Percentiles rank a stretch among this genome's conserved stretches.
Conservation (phyloP, 1,139 yeast genomes). For the Debaryomycetaceae sp. region DNA sequence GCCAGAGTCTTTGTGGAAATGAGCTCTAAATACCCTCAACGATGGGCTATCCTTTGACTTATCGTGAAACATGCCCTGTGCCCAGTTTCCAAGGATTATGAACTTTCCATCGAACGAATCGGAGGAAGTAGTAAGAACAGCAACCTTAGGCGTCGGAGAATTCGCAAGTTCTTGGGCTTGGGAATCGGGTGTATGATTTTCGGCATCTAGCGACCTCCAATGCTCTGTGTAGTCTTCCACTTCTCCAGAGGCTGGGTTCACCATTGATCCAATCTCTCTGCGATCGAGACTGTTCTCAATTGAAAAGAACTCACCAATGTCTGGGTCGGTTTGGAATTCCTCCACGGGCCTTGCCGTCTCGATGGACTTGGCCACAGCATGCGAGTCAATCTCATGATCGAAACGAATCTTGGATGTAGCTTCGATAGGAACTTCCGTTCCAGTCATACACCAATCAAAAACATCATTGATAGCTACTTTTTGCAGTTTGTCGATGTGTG, state of each 20-base stretch:
- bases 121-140: conserved; percentile 18
- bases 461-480: conserved; percentile 16
- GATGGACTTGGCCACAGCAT: conserved; percentile 24
- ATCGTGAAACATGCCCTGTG: conserved; percentile 48
- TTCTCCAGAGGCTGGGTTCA: conserved; percentile 43
- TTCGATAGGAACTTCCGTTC: conserved; percentile 31
- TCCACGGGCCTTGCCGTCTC: conserved; percentile 18
- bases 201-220: conserved; percentile 54
- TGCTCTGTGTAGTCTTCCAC: conserved; percentile 49
- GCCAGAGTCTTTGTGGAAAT: conserved; percentile 9
- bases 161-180: conserved; percentile 24
- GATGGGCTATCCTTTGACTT: conserved; percentile 20
- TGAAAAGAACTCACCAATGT: conserved; percentile 43
- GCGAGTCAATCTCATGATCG: conserved; percentile 43
- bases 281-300: conserved; percentile 41
- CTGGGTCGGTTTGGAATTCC: conserved; percentile 29
- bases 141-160: conserved; percentile 22
- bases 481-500: conserved; percentile 9
- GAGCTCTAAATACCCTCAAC: conserved; percentile 28
- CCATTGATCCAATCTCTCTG: conserved; percentile 53
- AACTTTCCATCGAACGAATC: conserved; percentile 37
- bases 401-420: conserved; percentile 31
- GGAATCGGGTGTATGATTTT: conserved; percentile 22
- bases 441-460: conserved; percentile 39
- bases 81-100: conserved; percentile 51